Percentiles rank a stretch among this genome's conserved stretches.
phyloP scores from a whole-genome alignment of 2,329 filamentous ascomycete genomes.

The Hypoxylon sp. region DNA sequence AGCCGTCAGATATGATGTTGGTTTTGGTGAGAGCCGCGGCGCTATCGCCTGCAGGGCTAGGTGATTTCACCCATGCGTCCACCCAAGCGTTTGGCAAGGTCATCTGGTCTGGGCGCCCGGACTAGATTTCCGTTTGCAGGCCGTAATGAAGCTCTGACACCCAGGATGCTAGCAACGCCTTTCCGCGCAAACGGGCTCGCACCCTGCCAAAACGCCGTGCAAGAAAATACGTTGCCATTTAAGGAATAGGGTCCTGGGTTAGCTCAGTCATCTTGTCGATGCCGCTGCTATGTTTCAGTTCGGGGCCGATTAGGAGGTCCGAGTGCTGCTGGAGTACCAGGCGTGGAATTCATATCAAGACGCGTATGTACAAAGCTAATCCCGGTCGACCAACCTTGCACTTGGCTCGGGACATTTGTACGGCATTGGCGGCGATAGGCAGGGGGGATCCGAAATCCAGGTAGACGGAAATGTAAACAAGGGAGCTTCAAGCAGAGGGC shows the following conservation, averaged over 20 bases:
- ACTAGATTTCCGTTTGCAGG: slow-evolving; percentile 46
- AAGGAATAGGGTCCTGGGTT: slow-evolving; percentile 29
- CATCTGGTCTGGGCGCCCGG: slow-evolving; percentile 44
- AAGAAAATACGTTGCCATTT: slow-evolving; percentile 37
- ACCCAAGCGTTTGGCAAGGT: slow-evolving; percentile 43
- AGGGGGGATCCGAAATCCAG: slow-evolving; percentile 40
- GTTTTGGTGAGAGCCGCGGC: slow-evolving; percentile 46
- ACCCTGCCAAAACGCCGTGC: slow-evolving; percentile 37
- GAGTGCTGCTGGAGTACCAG: slow-evolving; percentile 28
- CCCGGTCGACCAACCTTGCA: slow-evolving; percentile 11
- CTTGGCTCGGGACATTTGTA: slow-evolving; percentile 38
- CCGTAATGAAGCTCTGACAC: slow-evolving; percentile 36
- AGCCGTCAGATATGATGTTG: slow-evolving; percentile 47
- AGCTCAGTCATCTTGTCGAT: slow-evolving; percentile 29
- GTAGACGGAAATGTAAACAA: slow-evolving; percentile 42
- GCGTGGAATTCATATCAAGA: slow-evolving; percentile 35
- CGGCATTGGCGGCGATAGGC: slow-evolving; percentile 19
- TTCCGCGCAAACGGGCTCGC: slow-evolving; percentile 43
- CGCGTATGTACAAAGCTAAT: slow-evolving; percentile 30
- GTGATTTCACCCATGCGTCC: slow-evolving; percentile 36
- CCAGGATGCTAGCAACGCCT: slow-evolving; percentile 38
- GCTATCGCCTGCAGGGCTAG: slow-evolving; percentile 46
- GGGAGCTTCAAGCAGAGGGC: slow-evolving; percentile 33
- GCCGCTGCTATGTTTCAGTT: slow-evolving; percentile 34
- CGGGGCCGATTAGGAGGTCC: slow-evolving; percentile 29